Conservation (phyloP, 345 rosid genomes). For the thale cress (Arabidopsis thaliana) region TAIR10.1 NC_003074.8:21696501-21697000, state of each 20-base stretch:
- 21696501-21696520: slow-evolving; percentile 90
- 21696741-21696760: slow-evolving; percentile 67
- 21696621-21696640: slow-evolving; percentile 66
- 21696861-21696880: slow-evolving; percentile 39
- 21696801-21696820: slow-evolving; percentile 68
- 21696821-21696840: slow-evolving; percentile 64
- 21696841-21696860: slow-evolving; percentile 69
- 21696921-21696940: slow-evolving; percentile 52
- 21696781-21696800: slow-evolving; percentile 59
- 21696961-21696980: slow-evolving; percentile 22
- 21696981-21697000: slow-evolving; percentile 13
- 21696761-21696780: slow-evolving; percentile 49
- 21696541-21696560: slow-evolving; percentile 70
- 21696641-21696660: slow-evolving; percentile 57
- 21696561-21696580: slow-evolving; percentile 74
- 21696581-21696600: slow-evolving; percentile 56
- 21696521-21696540: slow-evolving; percentile 81
- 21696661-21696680: slow-evolving; percentile 72
- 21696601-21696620: slow-evolving; percentile 38
- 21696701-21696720: slow-evolving; percentile 49
- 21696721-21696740: slow-evolving; percentile 57
- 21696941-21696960: slow-evolving; percentile 34
- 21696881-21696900: slow-evolving; percentile 47
- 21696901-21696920: slow-evolving; percentile 69
- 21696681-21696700: slow-evolving; percentile 72